These are phyloP conservation scores for Ceratobasidium sp. DNA, from an alignment of 1,284 basidiomycete genomes.

Conservation along the genomic window DNA sequence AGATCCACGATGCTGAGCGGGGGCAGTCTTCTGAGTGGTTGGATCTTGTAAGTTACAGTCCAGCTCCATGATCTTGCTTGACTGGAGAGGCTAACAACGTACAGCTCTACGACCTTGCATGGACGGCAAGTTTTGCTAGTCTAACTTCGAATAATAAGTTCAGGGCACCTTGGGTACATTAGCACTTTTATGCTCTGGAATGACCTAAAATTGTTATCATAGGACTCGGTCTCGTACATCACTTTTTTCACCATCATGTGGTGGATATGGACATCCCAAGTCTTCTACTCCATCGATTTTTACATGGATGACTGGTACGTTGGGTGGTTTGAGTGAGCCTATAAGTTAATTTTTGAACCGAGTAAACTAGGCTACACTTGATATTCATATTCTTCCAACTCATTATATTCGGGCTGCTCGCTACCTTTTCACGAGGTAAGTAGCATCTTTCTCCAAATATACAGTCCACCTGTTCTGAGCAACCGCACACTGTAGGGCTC, in stretches of 20 bases:
- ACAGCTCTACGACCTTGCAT: constrained; percentile 41
- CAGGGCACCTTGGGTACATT: background rate
- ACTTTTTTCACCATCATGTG: constrained; percentile 12
- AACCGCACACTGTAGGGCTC: background rate
- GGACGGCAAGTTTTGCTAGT: constrained; percentile 40
- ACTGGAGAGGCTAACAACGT: background rate
- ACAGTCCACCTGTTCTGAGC: too few relatives aligned
- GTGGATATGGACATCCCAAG: constrained; percentile 40
- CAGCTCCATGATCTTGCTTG: background rate
- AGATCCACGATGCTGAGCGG: too few relatives aligned
- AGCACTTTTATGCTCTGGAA: too few relatives aligned
- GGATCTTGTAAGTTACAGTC: constrained; percentile 4
- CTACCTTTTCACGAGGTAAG: constrained; percentile 19
- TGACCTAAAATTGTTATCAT: background rate
- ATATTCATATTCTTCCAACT: constrained; percentile 7
- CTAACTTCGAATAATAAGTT: constrained; percentile 10
- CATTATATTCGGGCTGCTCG: constrained; percentile 23
- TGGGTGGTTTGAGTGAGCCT: too few relatives aligned
- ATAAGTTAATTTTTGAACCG: too few relatives aligned
- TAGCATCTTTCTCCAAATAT: too few relatives aligned
- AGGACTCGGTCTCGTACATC: constrained; percentile 16
- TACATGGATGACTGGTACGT: constrained; percentile 41
- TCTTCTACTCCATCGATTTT: constrained; percentile 30
- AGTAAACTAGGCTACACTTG: constrained; percentile 32
- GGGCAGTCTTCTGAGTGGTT: constrained; percentile 36